Evolutionary conservation across 306 rosid genomes (phyloP).

Genomic region (Gleditsia sinensis): DNA sequence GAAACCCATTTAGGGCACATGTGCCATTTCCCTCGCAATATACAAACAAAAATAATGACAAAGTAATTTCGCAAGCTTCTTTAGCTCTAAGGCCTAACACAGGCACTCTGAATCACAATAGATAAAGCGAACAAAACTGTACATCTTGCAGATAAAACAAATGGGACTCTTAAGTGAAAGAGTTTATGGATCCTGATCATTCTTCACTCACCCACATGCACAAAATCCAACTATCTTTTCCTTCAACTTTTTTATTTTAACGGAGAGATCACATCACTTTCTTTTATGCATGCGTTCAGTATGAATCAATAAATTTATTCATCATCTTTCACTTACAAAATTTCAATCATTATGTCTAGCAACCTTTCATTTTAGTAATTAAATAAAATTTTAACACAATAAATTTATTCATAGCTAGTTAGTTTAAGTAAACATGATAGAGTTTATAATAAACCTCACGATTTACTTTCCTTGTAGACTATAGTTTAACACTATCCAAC

Average conservation of each 20-base stretch:
- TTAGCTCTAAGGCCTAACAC: neutral
- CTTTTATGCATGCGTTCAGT: slow-evolving; percentile 34
- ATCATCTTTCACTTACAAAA: slow-evolving; percentile 10
- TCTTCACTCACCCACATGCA: slow-evolving; percentile 31
- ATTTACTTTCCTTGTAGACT: neutral
- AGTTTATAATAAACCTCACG: too few species aligned
- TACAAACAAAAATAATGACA: neutral
- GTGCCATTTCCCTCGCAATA: slow-evolving; percentile 20
- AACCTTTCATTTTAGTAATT: too few species aligned
- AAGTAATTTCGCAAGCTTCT: slow-evolving; percentile 30
- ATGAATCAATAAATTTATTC: neutral
- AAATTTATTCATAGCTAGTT: too few species aligned
- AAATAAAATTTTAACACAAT: too few species aligned
- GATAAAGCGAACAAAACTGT: neutral
- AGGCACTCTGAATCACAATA: neutral
- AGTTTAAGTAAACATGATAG: too few species aligned
- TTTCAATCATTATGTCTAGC: too few species aligned
- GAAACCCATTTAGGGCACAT: slow-evolving; percentile 34
- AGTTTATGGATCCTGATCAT: slow-evolving; percentile 35
- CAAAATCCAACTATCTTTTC: slow-evolving; percentile 36
- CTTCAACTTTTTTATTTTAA: slow-evolving; percentile 40
- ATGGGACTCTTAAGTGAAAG: slow-evolving; percentile 6
- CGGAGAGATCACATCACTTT: slow-evolving; percentile 9
- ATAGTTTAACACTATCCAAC: neutral
- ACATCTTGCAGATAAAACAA: slow-evolving; percentile 28